A percentile compares a stretch with the other conserved stretches of the same genome.
Conservation (phyloP, 345 rosid species). For the Kandelia obovata region DNA sequence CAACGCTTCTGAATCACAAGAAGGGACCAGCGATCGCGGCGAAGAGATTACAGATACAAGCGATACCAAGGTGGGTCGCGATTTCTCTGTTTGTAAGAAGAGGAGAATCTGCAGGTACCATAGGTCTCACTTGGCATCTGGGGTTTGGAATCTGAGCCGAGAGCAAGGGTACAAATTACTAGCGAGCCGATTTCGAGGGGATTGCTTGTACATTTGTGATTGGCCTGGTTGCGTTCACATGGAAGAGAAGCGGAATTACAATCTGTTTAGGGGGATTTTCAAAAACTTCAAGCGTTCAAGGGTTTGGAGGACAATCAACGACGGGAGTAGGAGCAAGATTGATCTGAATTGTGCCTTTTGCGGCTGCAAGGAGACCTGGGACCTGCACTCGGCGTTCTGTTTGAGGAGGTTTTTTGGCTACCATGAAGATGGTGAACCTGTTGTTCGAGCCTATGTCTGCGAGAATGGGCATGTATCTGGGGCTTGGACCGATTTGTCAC, state of each 20-base stretch:
- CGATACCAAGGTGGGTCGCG: conserved; percentile 27
- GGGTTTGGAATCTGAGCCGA: conserved; percentile 71
- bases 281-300: conserved; percentile 73
- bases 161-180: conserved; percentile 87
- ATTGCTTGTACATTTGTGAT: conserved; percentile 75
- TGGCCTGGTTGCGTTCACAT: conserved; percentile 91
- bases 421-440: conserved; percentile 94
- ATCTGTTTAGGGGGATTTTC: conserved; percentile 88
- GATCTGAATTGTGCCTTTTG: conserved; percentile 82
- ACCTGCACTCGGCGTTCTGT: conserved; percentile 84
- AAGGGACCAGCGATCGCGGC: conserved; percentile 2
- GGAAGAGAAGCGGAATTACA: conserved; percentile 81
- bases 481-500: conserved; percentile 80
- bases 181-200: conserved; percentile 86
- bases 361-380: conserved; percentile 74
- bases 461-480: conserved; percentile 98
- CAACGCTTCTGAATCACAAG: conserved; percentile 42
- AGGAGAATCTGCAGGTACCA: conserved; percentile 45
- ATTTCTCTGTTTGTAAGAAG: conserved; percentile 33
- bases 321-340: conserved; percentile 56
- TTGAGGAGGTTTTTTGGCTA: conserved; percentile 68
- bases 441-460: conserved; percentile 92
- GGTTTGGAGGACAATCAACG: conserved; percentile 88
- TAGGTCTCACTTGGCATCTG: conserved; percentile 69
- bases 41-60: conserved; percentile 23